Evolutionary conservation across 106 monocot genomes (phyloP).

Genomic region (Gastrodia elata): DNA sequence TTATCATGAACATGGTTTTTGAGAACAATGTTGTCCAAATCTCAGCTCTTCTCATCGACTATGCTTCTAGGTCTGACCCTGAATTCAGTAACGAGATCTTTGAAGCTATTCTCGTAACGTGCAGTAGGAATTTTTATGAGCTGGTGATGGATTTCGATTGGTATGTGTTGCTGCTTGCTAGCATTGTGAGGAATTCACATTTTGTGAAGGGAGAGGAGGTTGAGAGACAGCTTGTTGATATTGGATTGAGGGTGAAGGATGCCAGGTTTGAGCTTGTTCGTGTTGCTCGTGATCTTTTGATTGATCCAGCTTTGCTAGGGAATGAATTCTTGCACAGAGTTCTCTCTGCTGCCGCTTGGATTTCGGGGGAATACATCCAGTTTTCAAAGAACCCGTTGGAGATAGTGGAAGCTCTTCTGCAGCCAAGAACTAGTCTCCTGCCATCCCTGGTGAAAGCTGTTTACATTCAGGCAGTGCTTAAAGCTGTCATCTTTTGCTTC

Average conservation of each 20-base stretch:
- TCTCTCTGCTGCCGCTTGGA: conserved; percentile 74
- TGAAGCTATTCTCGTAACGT: conserved; percentile 39
- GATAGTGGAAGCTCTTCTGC: conserved; percentile 78
- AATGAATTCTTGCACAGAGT: conserved; percentile 54
- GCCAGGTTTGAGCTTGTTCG: conserved; percentile 68
- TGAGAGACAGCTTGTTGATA: conserved; percentile 75
- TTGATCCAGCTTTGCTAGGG: conserved; percentile 78
- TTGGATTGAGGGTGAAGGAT: conserved; percentile 75
- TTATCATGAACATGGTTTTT: conserved; percentile 54
- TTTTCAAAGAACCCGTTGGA: conserved; percentile 68
- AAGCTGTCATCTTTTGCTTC: conserved; percentile 54
- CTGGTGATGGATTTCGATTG: conserved; percentile 84
- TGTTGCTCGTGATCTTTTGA: conserved; percentile 64
- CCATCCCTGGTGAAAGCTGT: conserved; percentile 66
- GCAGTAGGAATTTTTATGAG: conserved; percentile 63
- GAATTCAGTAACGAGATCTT: conserved; percentile 76
- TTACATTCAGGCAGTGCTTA: conserved; percentile 81
- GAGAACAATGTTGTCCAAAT: conserved; percentile 60
- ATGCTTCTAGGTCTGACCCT: conserved; percentile 61
- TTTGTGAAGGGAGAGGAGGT: conserved; percentile 68
- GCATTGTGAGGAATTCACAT: conserved; percentile 63
- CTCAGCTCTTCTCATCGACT: conserved; percentile 34
- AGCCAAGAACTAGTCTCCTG: conserved; percentile 64
- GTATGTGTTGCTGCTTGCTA: conserved; percentile 74
- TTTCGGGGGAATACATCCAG: conserved; percentile 76